A percentile compares a stretch with the other conserved stretches of the same genome.
Conservation (phyloP, 352 stramenopile genomes). For the Pythium rishiriense region DNA sequence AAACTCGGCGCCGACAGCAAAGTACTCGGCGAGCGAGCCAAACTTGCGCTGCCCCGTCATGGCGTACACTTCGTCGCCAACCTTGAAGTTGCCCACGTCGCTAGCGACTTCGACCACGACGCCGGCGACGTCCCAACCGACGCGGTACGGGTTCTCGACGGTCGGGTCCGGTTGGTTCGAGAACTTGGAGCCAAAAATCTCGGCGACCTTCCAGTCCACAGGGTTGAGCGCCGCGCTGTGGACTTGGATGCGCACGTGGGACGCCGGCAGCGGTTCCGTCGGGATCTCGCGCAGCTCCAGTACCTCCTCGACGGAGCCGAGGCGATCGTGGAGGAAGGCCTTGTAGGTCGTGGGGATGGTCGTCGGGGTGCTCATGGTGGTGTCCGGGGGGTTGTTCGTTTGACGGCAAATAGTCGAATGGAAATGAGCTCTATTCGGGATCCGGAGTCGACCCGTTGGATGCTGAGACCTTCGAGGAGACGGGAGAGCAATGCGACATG, state of each 20-base stretch:
- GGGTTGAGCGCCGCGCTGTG: conserved; percentile 37
- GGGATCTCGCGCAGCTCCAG: conserved; percentile 29
- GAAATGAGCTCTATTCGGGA: no score
- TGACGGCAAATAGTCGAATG: no score
- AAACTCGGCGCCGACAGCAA: conserved; percentile 34
- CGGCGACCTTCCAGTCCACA: conserved; percentile 31
- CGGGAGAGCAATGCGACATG: no score
- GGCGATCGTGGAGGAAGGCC: conserved; percentile 36
- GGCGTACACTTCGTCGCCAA: conserved; percentile 26
- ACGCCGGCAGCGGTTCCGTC: conserved; percentile 23
- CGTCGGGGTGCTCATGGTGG: no score
- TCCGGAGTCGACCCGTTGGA: no score
- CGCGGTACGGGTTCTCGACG: conserved; percentile 30
- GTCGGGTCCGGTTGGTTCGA: conserved; percentile 17
- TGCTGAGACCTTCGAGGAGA: no score
- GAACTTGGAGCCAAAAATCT: conserved; percentile 17
- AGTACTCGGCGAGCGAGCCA: conserved; percentile 42
- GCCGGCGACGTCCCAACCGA: conserved; percentile 43
- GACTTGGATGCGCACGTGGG: conserved; percentile 37
- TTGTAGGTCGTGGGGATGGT: conserved; percentile 23
- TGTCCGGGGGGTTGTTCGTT: no score
- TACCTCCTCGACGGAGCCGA: conserved; percentile 31
- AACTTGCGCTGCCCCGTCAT: conserved; percentile 21
- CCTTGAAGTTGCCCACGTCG: conserved; percentile 27
- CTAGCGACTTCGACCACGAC: conserved; percentile 33